Base-by-base conservation (phyloP, 2,329 filamentous ascomycete species). In the Aspergillus cejpii region DNA sequence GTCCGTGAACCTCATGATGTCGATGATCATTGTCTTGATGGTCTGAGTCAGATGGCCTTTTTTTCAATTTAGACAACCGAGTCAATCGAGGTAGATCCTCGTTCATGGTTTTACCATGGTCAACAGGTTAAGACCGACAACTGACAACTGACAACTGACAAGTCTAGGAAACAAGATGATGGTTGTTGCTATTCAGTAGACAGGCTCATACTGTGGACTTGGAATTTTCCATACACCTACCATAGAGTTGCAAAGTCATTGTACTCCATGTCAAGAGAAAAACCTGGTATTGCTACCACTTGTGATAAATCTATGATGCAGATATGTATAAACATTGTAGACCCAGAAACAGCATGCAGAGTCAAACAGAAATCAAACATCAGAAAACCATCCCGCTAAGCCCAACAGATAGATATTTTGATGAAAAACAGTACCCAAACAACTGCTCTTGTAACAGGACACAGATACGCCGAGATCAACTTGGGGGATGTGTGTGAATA, bases 401-500 rank as follows among this genome's bases (percentile, higher is more conserved):
- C 5, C 10, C 31, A 20, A 34, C 11, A 20, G 31, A 19, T 12
- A 34, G 6, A 8, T 34, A 6, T 15, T 17, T 11, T 3, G 11
- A 34, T 5, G 17, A 15, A 7, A 19, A 15, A 34, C 11, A 12
- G 8, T 34, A 34, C 15, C 11, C 11, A 34, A 34, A n/a, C 31
- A 34, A 34, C 31, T 34, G 17, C 15, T 24, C 8, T 11, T 34
- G 15, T 3, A 12, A 8, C 31, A 34, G 15, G 14, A 20, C 15
- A 12, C 10, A 15, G 5, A 20, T 15, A 15, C 17, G 39, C 44
- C 26, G 39, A 47, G 37, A 28, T 47, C 47, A 48, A 45, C 37
- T 37, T 29, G 24, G 38, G 39, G 27, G 6, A n/a, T 31, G 23
- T 15, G 10, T 11, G 21, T 23, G 26, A 12, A 39, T 6, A 7